Percentiles rank a stretch among this genome's conserved stretches.
phyloP scores from a whole-genome alignment of 208 protist species.

The Leishmania major region DNA sequence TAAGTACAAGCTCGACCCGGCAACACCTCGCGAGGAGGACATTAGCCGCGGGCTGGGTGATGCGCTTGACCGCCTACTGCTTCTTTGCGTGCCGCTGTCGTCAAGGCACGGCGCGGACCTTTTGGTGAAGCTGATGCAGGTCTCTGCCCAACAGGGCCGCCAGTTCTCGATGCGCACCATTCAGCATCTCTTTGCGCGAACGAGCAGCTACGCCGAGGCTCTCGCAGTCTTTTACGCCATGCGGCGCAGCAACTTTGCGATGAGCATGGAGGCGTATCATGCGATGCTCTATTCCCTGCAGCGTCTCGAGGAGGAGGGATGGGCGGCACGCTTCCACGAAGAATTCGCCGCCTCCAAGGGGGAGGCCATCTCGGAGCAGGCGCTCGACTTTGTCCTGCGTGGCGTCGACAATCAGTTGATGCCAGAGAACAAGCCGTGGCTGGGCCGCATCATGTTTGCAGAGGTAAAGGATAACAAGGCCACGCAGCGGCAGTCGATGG shows the following conservation, averaged over 20 bases:
- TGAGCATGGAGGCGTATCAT: conserved; percentile 91
- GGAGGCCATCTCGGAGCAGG: conserved; percentile 65
- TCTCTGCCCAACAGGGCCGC: conserved; percentile 60
- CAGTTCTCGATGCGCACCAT: conserved; percentile 82
- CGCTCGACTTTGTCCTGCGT: conserved; percentile 87
- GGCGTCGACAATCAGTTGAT: conserved; percentile 83
- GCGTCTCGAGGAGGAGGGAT: conserved; percentile 89
- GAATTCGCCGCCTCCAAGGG: conserved; percentile 49
- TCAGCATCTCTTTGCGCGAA: conserved; percentile 88
- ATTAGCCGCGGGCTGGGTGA: conserved; percentile 82
- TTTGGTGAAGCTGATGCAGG: conserved; percentile 65
- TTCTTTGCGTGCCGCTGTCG: conserved; percentile 76
- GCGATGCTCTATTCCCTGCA: conserved; percentile 93
- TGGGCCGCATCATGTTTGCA: conserved; percentile 89
- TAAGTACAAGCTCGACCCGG: conserved; percentile 57
- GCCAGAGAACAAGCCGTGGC: conserved; percentile 91
- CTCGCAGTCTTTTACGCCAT: conserved; percentile 88
- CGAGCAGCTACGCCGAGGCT: conserved; percentile 75
- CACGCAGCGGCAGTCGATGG: conserved; percentile 34
- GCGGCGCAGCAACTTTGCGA: conserved; percentile 78
- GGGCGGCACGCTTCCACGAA: conserved; percentile 78
- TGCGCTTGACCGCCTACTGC: conserved; percentile 81
- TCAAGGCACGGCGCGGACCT: conserved; percentile 38
- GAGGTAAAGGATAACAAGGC: conserved; percentile 62
- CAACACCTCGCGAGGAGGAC: conserved; percentile 74